These are phyloP conservation scores for Tricholoma furcatifolium DNA, from an alignment of 768 basidiomycete genomes.

Conservation along the genomic window DNA sequence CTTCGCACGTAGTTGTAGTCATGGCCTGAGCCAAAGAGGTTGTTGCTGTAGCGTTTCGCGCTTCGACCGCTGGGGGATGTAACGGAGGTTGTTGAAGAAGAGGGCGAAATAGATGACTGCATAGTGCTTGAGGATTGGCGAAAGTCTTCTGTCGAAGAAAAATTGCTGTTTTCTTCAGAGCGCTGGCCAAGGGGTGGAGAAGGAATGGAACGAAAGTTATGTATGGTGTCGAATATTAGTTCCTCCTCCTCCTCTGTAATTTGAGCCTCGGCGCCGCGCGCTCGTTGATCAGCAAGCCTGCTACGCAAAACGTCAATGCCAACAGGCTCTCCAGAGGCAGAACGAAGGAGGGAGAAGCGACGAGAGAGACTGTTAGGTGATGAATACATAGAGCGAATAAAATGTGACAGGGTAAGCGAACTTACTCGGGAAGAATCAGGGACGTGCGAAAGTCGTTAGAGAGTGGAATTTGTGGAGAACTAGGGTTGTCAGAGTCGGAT, in stretches of 20 bases:
- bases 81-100: constrained; percentile 26
- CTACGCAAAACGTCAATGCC: constrained; percentile 62
- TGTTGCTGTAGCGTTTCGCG: constrained; percentile 79
- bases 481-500: constrained; percentile 32
- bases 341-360: constrained; percentile 78
- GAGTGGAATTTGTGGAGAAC: constrained; percentile 60
- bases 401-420: constrained; percentile 9
- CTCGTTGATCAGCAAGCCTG: constrained; percentile 75
- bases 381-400: constrained; percentile 14
- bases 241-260: constrained; percentile 84
- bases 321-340: constrained; percentile 63
- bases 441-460: constrained; percentile 83
- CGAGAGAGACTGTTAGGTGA: constrained; percentile 63
- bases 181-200: constrained; percentile 25
- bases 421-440: constrained; percentile 83
- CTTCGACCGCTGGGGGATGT: constrained; percentile 49
- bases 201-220: constrained; percentile 37
- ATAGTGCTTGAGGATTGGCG: constrained; percentile 32
- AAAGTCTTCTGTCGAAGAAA: constrained; percentile 27
- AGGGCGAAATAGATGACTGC: constrained; percentile 32
- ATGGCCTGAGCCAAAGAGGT: constrained; percentile 81
- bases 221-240: constrained; percentile 77
- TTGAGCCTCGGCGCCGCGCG: constrained; percentile 62
- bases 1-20: constrained; percentile 72
- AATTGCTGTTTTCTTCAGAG: constrained; percentile 33